Percentiles rank a stretch among this genome's conserved stretches.
These are phyloP conservation scores for Tolypocladium guangdongense DNA, from an alignment of 2,329 filamentous ascomycete species.

Conservation along the genomic window DNA sequence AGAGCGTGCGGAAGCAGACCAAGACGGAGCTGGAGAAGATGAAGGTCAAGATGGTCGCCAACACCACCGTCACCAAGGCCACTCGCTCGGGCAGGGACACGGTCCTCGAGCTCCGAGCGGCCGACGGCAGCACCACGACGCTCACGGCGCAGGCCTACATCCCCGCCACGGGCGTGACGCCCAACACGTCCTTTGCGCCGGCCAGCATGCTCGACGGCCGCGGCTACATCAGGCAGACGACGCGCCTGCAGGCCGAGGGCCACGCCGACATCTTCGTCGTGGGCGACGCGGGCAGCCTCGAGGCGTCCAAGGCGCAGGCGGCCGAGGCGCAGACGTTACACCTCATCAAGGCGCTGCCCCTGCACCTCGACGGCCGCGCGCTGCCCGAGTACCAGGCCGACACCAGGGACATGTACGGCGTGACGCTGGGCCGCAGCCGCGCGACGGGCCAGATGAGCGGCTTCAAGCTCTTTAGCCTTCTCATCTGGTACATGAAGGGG, in stretches of 20 bases:
- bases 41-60: conserved; percentile 29
- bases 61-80: conserved; percentile 23
- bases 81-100: conserved; percentile 15
- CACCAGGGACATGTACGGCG: conserved; percentile 19
- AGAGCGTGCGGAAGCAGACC: conserved; percentile 27
- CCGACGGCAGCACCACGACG: conserved; percentile 22
- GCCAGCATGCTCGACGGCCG: conserved; percentile 20
- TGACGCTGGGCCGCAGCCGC: conserved; percentile 28
- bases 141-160: conserved; percentile 34
- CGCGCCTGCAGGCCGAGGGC: conserved; percentile 22
- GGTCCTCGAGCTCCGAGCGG: conserved; percentile 21
- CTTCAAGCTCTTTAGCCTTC: conserved; percentile 25
- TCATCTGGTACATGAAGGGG: conserved; percentile 28
- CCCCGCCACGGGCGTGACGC: conserved; percentile 31
- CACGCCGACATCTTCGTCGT: conserved; percentile 31
- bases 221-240: conserved; percentile 26
- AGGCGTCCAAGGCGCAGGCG: conserved; percentile 19
- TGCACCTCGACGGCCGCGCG: conserved; percentile 18
- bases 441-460: conserved; percentile 26
- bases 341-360: conserved; percentile 22
- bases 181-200: conserved; percentile 35
- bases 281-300: conserved; percentile 32
- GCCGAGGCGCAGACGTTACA: conserved; percentile 23
- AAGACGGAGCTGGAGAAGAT: conserved; percentile 30
- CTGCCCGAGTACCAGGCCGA: conserved; percentile 18